Conservation (phyloP, 805 yeast species). For the Myxozyma monticola region DNA sequence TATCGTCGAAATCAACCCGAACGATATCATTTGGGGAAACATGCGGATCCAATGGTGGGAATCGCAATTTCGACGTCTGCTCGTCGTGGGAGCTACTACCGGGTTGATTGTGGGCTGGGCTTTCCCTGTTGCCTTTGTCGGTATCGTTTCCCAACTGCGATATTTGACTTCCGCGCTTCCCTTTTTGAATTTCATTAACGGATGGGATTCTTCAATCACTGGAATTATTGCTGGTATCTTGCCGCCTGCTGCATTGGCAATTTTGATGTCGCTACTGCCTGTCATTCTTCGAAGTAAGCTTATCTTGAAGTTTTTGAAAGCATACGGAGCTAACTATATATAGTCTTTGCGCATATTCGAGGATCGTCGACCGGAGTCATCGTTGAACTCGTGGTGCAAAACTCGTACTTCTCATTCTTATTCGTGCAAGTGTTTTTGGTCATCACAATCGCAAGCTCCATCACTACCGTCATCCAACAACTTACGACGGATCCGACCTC, state of each 20-base stretch:
- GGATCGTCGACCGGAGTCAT: conserved; percentile 73
- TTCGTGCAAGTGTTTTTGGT: conserved; percentile 83
- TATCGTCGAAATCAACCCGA: conserved; percentile 54
- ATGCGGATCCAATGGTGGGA: conserved; percentile 44
- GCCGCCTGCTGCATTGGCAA: conserved; percentile 77
- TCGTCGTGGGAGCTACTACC: conserved; percentile 50
- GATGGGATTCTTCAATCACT: conserved; percentile 55
- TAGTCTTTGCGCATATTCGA: conserved; percentile 65
- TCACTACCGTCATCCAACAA: conserved; percentile 71
- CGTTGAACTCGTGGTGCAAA: conserved; percentile 71
- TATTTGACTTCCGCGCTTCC: conserved; percentile 68
- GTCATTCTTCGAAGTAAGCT: conserved; percentile 63
- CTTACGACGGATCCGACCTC: conserved; percentile 63
- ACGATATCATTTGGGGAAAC: conserved; percentile 73
- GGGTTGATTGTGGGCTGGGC: conserved; percentile 68
- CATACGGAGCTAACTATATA: neutral
- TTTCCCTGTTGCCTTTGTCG: conserved; percentile 78
- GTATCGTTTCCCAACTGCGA: conserved; percentile 72
- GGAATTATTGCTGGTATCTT: conserved; percentile 87
- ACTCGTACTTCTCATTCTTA: conserved; percentile 75
- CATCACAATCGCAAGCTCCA: conserved; percentile 82
- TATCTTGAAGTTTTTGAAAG: neutral
- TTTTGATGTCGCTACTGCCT: conserved; percentile 85
- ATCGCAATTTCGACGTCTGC: conserved; percentile 43
- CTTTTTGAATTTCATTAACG: conserved; percentile 72